Evolutionary conservation across 1,284 basidiomycete species (phyloP), one percentile per base, ranked within the genome.

Genomic region (Puccinia coronata): DNA sequence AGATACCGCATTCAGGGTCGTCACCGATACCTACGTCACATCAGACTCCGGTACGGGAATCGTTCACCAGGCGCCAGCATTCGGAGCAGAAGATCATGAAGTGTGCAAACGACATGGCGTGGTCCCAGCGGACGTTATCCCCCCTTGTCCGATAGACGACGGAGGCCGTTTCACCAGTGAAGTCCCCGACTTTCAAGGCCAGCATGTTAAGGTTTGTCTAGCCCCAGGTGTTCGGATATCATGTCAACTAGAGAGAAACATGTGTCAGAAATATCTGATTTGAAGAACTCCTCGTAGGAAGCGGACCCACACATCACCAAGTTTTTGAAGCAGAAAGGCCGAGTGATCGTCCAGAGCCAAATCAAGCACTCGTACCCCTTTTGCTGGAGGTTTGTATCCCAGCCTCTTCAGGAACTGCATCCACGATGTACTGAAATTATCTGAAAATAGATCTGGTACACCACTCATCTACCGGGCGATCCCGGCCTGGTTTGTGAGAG

Each of bases 1-100:
- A 86, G 94, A 95, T 86, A 91, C 91, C 83, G 96, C 94, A 0
- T 99, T 98, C 90, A 88, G 92, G 80, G 94, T 99, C 23, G 87
- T 99, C 9, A 90, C 90, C 39, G 97, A 99, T 86, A 92, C 91
- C 0, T 99, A 99, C 86, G 96, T 99, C 75, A 98, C 95, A 1
- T 93, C 92, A 83, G 90, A 91, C 18, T 94, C 96, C 80, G 96
- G 97, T 87, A 99, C 97, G 53, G 96, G 96, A 86, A 96, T 99
- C 85, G 97, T 99, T 71, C 97, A 99, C 87, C 97, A 99, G 88
- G 95, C 97, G 0, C 97, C 97, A 1, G 96, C 93, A 0, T 99
- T 98, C 85, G 97, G 97, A 89, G 97, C 98, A 85, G 97, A 99
- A 85, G 97, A 99, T 90, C 94, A 98, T 87, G 93, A 96, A 82